Evolutionary conservation across 2,329 filamentous ascomycete species (phyloP).

Genomic region (Cladophialophora bantiana): DNA sequence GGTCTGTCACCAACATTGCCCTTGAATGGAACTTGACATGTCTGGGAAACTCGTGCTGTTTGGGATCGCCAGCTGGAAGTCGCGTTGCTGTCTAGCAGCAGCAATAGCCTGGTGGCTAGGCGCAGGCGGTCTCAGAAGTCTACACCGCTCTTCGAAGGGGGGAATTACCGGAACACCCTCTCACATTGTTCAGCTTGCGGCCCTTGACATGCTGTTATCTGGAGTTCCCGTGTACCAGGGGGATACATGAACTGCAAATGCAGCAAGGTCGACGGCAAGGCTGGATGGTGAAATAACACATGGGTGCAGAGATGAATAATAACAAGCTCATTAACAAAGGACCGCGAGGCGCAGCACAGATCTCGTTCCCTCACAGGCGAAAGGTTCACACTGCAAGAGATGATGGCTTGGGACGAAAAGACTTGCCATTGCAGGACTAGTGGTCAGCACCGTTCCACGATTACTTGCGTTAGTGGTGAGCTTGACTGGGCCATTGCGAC

Average conservation of each 20-base stretch:
- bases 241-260: neutral
- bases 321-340: neutral
- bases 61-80: conserved; percentile 14
- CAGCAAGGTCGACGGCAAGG: conserved; percentile 16
- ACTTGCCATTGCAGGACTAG: conserved; percentile 29
- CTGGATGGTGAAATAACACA: conserved; percentile 9
- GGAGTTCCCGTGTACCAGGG: neutral
- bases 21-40: conserved; percentile 10
- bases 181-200: conserved; percentile 21
- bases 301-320: conserved; percentile 7
- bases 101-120: conserved; percentile 20
- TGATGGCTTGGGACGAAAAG: conserved; percentile 16
- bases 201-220: conserved; percentile 3
- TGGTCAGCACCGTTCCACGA: conserved; percentile 27
- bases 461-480: conserved; percentile 36
- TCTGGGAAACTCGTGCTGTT: conserved; percentile 13
- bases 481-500: conserved; percentile 23
- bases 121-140: conserved; percentile 16
- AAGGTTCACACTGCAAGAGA: conserved; percentile 11
- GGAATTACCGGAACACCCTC: conserved; percentile 4
- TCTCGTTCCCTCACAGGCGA: conserved; percentile 4
- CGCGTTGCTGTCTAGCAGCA: conserved; percentile 18
- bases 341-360: conserved; percentile 29
- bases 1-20: conserved; percentile 13
- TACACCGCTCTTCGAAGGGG: conserved; percentile 32